Percentiles rank a stretch among this genome's conserved stretches.
phyloP scores from a whole-genome alignment of 2,329 filamentous ascomycete species.

The Neofusicoccum kwambonambiense region DNA sequence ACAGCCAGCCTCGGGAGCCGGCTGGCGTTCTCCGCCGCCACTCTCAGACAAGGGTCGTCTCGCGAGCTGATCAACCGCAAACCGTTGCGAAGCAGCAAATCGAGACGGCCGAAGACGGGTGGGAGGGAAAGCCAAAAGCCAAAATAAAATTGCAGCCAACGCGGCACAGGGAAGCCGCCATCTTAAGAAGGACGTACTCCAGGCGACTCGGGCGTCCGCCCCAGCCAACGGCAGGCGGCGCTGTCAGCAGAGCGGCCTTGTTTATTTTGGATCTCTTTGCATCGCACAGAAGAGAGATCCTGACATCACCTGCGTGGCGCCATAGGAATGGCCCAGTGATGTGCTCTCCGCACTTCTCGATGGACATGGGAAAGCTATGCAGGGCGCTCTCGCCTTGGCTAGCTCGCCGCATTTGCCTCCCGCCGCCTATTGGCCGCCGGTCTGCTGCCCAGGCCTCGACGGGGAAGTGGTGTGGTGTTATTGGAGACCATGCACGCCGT shows the following conservation, averaged over 20 bases:
- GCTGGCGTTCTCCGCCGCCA: neutral
- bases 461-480: neutral
- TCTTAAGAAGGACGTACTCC: neutral
- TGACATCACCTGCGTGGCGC: slow-evolving; percentile 10
- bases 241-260: neutral
- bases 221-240: neutral
- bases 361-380: neutral
- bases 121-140: neutral
- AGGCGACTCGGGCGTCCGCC: neutral
- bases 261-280: neutral
- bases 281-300: neutral
- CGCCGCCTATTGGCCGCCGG: neutral
- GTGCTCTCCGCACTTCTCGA: slow-evolving; percentile 9
- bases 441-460: neutral
- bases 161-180: neutral
- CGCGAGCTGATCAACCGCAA: neutral
- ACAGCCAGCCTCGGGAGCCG: neutral
- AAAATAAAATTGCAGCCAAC: neutral
- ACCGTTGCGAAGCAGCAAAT: neutral
- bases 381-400: neutral
- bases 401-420: neutral
- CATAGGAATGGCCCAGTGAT: neutral
- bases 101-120: neutral
- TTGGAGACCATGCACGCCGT: neutral
- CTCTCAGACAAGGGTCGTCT: neutral